Base-by-base conservation (phyloP, 129 eudicot species). In the Kitagawia praeruptora region DNA sequence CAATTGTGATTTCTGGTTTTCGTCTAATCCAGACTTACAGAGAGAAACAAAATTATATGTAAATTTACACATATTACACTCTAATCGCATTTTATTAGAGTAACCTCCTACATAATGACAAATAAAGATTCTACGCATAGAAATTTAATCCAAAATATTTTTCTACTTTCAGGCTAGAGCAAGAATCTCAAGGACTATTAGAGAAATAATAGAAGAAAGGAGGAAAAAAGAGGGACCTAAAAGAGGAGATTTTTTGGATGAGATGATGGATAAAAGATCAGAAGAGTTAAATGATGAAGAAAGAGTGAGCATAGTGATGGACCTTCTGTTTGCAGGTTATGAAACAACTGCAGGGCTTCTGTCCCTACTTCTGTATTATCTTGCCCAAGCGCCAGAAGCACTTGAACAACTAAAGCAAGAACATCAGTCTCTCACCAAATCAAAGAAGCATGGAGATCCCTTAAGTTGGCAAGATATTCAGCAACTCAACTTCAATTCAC, bases 271-370 rank as follows among this genome's bases (percentile, higher is more conserved):
- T 61, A 61, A 25, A 61, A n/a, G 69, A 61, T 61, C 69, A 70
- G 87, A 37, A n/a, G 14, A 71, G 13, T 53, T 88, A 25, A 85
- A 73, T 85, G 82, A 80, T 81, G 91, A 83, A 51, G 91, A 88
- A 80, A 88, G 44, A 88, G 89, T 85, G 39, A 85, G 87, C 75
- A 27, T 88, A 81, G 75, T 83, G 67, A 23, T 85, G 77, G 91
- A 88, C 84, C 83, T 85, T 83, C 37, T 88, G 72, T 70, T 88
- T 13, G 91, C 88, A 42, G 91, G 91, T 34, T 88, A 88, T 79
- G 91, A 88, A 78, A 88, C 91, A 63, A 88, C 91, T 23, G 84
- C 91, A 28, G 89, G 87, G 49, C 91, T 88, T 75, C 56, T 88
- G 84, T 81, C 84, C 75, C 88, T 88, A 6, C 51, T 88, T 11